These are phyloP conservation scores for Xylariales sp. DNA, from an alignment of 2,329 filamentous ascomycete genomes.

Conservation along the genomic window DNA sequence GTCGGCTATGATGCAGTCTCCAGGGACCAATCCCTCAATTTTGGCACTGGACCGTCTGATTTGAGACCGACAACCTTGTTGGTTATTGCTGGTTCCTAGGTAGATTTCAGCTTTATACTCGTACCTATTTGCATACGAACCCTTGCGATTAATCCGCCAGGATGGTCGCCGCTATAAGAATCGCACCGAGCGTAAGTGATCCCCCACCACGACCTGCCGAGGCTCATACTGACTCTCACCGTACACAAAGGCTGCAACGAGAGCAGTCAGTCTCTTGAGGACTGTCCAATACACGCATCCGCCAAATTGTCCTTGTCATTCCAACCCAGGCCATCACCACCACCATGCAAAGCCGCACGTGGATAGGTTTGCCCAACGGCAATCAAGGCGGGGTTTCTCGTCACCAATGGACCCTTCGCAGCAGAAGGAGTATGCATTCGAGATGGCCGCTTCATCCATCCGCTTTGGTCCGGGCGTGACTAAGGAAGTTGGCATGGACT, in stretches of 20 bases:
- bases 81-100: too few species aligned
- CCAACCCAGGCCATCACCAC: conserved; percentile 78
- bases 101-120: too few species aligned
- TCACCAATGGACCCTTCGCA: conserved; percentile 67
- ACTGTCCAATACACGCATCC: conserved; percentile 91
- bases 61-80: background rate
- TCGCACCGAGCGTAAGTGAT: conserved; percentile 30
- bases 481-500: conserved; percentile 96
- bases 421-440: conserved; percentile 95
- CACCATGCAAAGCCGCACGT: conserved; percentile 52
- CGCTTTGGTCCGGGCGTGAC: conserved; percentile 91
- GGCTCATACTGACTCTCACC: background rate
- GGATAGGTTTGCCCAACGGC: conserved; percentile 36
- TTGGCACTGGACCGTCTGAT: background rate
- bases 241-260: conserved; percentile 48
- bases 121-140: too few species aligned
- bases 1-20: background rate
- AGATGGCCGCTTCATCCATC: conserved; percentile 95
- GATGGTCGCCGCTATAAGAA: conserved; percentile 29
- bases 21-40: too few species aligned
- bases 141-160: too few species aligned
- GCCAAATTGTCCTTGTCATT: conserved; percentile 86
- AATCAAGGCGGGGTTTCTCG: conserved; percentile 52
- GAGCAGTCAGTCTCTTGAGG: conserved; percentile 69
- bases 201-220: background rate